Base-by-base conservation (phyloP, 2,329 filamentous ascomycete genomes). In the Ceratocystis albifundus region DNA sequence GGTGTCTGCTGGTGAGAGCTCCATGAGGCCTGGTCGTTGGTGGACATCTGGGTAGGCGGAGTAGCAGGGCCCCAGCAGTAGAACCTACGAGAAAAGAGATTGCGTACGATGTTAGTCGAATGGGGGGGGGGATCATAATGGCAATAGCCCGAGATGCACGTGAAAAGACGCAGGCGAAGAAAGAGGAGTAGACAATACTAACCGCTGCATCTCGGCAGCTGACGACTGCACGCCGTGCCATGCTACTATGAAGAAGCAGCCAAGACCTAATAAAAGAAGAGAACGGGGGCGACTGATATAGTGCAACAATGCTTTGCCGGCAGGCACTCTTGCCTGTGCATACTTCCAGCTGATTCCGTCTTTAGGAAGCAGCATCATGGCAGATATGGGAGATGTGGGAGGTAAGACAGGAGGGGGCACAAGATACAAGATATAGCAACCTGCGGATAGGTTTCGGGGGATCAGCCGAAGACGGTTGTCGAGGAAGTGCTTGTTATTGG, bases 41-140 rank as follows among this genome's bases (percentile, higher is more conserved):
- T 79, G 53, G 88, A 85, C 90, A 99, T 96, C 70, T 94, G 86
- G 86, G 96, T 95, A 65, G 94, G 94, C n/a, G 94, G 85, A 79
- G 95, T 96, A 28, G 88, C 85, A 15, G 94, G 93, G 12, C 94
- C 94, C 83, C 91, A 97, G 80, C 94, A 99, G 78, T 96, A 96
- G 77, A 96, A 96, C 77, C 93, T 97, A 73, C 69, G 69, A 46
- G 67, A 41, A 15, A 48, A 64, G 45, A 67, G 67, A 64, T 44
- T 22, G 20, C 59, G 41, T 44, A 30, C 59, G 30, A 22, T 25
- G 53, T 59, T 41, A 28, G 68, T 48, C 55, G 30, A 22, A 57
- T 3, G 46, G 45, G 46, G 45, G 30, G 1, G 46, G 45, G 46
- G 45, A 22, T 25, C 36, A 22, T 28, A 12, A 28, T 64, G 45